Evolutionary conservation across 805 yeast species (phyloP).

Genomic region (Saturnispora ahearnii): DNA sequence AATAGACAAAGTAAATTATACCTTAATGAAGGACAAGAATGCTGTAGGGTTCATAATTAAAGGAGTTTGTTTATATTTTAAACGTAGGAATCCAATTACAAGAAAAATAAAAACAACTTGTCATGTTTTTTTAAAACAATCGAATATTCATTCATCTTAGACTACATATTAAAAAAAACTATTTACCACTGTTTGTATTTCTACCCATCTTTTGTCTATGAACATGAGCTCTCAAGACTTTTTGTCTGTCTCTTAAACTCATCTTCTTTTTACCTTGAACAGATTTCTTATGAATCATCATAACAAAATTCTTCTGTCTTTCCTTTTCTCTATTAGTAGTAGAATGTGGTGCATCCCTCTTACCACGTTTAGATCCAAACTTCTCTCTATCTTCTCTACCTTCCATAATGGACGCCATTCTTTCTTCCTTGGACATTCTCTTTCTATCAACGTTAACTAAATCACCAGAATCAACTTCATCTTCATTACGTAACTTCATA

Average conservation of each 20-base stretch:
- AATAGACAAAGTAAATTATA: too few species aligned
- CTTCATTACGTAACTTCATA: slow-evolving; percentile 53
- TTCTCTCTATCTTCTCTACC: slow-evolving; percentile 91
- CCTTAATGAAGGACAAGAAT: too few species aligned
- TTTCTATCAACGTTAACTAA: slow-evolving; percentile 73
- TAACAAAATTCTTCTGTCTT: slow-evolving; percentile 95
- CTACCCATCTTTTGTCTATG: slow-evolving; percentile 70
- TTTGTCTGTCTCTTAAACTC: slow-evolving; percentile 87
- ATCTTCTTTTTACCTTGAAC: slow-evolving; percentile 91
- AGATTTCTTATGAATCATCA: slow-evolving; percentile 93
- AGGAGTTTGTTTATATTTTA: too few species aligned
- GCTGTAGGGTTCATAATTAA: too few species aligned
- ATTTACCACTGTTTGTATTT: slow-evolving; percentile 8
- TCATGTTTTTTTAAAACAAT: neutral
- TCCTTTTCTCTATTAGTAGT: slow-evolving; percentile 96
- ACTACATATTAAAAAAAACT: neutral
- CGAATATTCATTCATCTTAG: neutral
- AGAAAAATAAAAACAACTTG: too few species aligned
- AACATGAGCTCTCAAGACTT: slow-evolving; percentile 75
- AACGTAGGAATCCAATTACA: too few species aligned
- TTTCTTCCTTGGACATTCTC: slow-evolving; percentile 85
- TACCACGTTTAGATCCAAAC: slow-evolving; percentile 83
- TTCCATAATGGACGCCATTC: slow-evolving; percentile 76
- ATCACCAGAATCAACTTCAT: slow-evolving; percentile 68
- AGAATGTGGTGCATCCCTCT: slow-evolving; percentile 66